These are phyloP conservation scores for Letharia lupina DNA, from an alignment of 495 filamentous ascomycete species.

Conservation along the genomic window DNA sequence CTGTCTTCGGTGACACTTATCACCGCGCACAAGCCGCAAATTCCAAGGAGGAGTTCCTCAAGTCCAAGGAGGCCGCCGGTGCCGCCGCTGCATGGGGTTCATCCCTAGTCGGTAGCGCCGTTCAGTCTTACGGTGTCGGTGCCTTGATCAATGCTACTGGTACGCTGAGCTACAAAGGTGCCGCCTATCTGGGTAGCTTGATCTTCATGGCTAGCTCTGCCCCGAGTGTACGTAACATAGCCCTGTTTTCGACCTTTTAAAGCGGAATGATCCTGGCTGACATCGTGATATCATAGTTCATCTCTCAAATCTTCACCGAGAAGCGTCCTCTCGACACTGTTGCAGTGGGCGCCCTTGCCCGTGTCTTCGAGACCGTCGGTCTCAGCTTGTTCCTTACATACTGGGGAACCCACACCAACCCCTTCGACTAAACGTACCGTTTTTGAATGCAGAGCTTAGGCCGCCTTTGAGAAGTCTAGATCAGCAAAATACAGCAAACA, in stretches of 20 bases:
- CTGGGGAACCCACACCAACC: slow-evolving; percentile 92
- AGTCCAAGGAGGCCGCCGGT: slow-evolving; percentile 81
- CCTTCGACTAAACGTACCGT: slow-evolving; percentile 50
- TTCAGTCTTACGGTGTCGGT: slow-evolving; percentile 91
- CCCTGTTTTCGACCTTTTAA: not conserved
- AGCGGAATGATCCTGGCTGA: not conserved
- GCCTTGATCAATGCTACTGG: slow-evolving; percentile 93
- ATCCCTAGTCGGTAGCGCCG: slow-evolving; percentile 75
- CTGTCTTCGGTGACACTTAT: slow-evolving; percentile 92
- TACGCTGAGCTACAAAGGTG: slow-evolving; percentile 91
- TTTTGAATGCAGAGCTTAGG: not conserved
- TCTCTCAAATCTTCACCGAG: slow-evolving; percentile 80
- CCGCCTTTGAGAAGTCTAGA: slow-evolving; percentile 6
- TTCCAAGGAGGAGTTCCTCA: slow-evolving; percentile 92
- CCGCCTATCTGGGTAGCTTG: slow-evolving; percentile 82
- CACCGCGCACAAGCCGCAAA: slow-evolving; percentile 84
- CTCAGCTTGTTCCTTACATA: slow-evolving; percentile 86
- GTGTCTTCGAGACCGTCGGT: slow-evolving; percentile 87
- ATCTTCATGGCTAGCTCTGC: slow-evolving; percentile 88
- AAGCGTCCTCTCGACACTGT: slow-evolving; percentile 85
- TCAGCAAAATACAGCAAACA: not conserved
- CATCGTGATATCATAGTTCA: slow-evolving; percentile 48
- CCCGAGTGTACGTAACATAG: slow-evolving; percentile 59
- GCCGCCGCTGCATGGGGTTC: slow-evolving; percentile 86
- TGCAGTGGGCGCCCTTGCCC: slow-evolving; percentile 71